A percentile compares a stretch with the other conserved stretches of the same genome.
These are phyloP conservation scores for Endothia cerciana DNA, from an alignment of 2,329 filamentous ascomycete genomes.

Conservation along the genomic window DNA sequence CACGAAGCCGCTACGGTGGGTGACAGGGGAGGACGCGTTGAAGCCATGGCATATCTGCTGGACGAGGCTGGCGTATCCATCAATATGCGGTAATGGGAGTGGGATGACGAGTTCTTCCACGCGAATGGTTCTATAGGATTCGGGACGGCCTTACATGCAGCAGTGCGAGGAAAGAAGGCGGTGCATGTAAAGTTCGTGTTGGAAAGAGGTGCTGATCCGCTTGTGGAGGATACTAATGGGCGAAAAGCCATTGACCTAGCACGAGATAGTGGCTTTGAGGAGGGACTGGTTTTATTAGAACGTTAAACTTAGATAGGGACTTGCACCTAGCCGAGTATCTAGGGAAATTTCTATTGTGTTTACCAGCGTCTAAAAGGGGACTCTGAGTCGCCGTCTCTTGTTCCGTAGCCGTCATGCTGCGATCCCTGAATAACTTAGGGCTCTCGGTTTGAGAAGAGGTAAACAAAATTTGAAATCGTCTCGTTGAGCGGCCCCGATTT, in stretches of 20 bases:
- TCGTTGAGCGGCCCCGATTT: too few species aligned
- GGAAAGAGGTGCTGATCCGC: slow-evolving; percentile 2
- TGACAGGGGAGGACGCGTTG: background rate
- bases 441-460: too few species aligned
- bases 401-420: too few species aligned
- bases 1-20: background rate
- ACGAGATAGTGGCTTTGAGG: slow-evolving; percentile 4
- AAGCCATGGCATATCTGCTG: slow-evolving; percentile 12
- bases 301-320: background rate
- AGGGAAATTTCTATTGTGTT: too few species aligned
- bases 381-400: too few species aligned
- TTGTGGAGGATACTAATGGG: slow-evolving; percentile 10
- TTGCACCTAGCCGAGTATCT: too few species aligned
- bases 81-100: slow-evolving; percentile 9
- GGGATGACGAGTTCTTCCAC: slow-evolving; percentile 8
- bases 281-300: background rate
- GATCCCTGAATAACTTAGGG: too few species aligned
- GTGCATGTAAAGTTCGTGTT: background rate
- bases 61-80: slow-evolving; percentile 7
- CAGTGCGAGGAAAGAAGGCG: slow-evolving; percentile 1
- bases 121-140: background rate
- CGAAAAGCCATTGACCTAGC: slow-evolving; percentile 1
- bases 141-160: slow-evolving; percentile 7
- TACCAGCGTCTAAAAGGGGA: too few species aligned
- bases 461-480: too few species aligned